Evolutionary conservation across 345 rosid species (phyloP).

Genomic region (Gossypium stocksii): DNA sequence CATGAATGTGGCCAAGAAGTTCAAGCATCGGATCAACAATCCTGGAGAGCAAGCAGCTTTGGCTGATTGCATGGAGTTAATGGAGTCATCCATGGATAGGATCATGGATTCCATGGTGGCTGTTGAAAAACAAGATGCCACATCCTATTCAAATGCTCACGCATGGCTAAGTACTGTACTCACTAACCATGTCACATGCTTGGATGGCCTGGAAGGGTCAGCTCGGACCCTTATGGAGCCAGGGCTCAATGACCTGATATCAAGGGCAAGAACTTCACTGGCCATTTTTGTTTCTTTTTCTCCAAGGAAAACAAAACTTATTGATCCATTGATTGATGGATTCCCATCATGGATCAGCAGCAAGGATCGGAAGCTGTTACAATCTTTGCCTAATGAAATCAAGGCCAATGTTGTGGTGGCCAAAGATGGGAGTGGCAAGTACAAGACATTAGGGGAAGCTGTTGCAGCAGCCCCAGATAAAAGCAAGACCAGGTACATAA

Average conservation of each 20-base stretch:
- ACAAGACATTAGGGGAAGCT: conserved; percentile 63
- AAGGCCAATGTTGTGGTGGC: conserved; percentile 69
- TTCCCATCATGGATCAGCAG: conserved; percentile 63
- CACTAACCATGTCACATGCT: conserved; percentile 75
- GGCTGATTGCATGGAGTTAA: conserved; percentile 49
- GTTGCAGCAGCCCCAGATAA: conserved; percentile 58
- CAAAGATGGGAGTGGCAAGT: conserved; percentile 70
- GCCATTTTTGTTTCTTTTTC: conserved; percentile 48
- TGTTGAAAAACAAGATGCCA: conserved; percentile 27
- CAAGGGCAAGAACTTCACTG: conserved; percentile 47
- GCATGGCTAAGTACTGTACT: conserved; percentile 79
- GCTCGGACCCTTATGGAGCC: conserved; percentile 30
- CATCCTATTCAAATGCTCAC: conserved; percentile 46
- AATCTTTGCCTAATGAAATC: conserved; percentile 29
- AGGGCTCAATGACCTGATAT: conserved; percentile 44
- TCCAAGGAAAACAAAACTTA: conserved; percentile 12
- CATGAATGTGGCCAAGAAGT: conserved; percentile 17
- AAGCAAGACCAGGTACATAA: conserved; percentile 49
- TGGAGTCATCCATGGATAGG: conserved; percentile 54
- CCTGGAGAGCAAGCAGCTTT: conserved; percentile 35
- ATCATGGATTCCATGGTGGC: conserved; percentile 43
- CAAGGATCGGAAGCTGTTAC: conserved; percentile 46
- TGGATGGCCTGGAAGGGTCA: conserved; percentile 45
- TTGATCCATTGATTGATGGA: conserved; percentile 10
- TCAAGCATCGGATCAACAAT: conserved; percentile 28